These are phyloP conservation scores for Senna tora DNA, from an alignment of 306 rosid species.

Conservation along the genomic window DNA sequence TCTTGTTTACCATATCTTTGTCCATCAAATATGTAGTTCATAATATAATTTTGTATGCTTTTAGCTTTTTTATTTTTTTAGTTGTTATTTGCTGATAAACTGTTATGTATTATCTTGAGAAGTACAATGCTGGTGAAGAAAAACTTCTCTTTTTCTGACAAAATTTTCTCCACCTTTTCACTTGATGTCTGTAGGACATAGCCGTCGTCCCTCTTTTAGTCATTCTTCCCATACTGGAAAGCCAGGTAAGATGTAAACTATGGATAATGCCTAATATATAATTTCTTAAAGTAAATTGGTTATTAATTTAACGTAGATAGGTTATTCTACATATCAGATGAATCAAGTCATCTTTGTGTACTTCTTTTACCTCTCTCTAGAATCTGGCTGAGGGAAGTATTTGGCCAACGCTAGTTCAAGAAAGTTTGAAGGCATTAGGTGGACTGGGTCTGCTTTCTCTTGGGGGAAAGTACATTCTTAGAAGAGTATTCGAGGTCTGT, in stretches of 20 bases:
- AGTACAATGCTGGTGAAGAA: constrained; percentile 34
- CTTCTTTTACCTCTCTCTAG: constrained; percentile 43
- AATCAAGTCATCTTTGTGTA: constrained; percentile 33
- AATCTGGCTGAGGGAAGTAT: constrained; percentile 57
- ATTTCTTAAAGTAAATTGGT: no score
- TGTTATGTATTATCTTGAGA: constrained; percentile 29
- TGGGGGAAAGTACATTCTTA: constrained; percentile 68
- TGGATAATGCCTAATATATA: constrained; percentile 8
- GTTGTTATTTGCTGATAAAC: constrained; percentile 38
- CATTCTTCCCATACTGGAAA: constrained; percentile 95
- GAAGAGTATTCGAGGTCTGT: constrained; percentile 79
- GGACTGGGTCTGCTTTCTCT: constrained; percentile 74
- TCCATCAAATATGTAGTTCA: constrained; percentile 18
- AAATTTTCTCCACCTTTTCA: constrained; percentile 39
- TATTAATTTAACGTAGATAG: neutral
- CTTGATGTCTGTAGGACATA: constrained; percentile 82
- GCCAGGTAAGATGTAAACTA: constrained; percentile 69
- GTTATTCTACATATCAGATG: constrained; percentile 10
- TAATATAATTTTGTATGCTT: constrained; percentile 25
- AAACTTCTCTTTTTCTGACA: constrained; percentile 9
- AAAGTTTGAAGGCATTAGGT: constrained; percentile 75
- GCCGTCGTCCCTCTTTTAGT: constrained; percentile 98
- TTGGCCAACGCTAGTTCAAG: constrained; percentile 70
- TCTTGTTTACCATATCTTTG: constrained; percentile 33
- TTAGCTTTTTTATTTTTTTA: constrained; percentile 40